Base-by-base conservation (phyloP, 495 filamentous ascomycete species). In the Friedmanniomyces endolithicus region DNA sequence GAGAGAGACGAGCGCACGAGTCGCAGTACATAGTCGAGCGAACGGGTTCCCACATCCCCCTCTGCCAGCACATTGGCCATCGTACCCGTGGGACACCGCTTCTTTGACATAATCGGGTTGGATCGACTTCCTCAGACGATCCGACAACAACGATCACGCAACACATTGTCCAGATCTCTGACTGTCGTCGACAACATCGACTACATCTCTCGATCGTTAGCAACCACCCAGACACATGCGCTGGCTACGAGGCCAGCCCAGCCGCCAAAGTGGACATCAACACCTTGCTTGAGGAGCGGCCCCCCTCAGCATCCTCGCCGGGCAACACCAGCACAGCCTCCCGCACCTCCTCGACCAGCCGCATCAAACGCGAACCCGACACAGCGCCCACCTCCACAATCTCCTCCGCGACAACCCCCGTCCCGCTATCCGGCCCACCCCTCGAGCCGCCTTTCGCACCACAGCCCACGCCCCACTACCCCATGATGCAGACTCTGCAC, bases 251-350 rank as follows among this genome's bases (percentile, higher is more conserved):
- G 24, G 47, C 56, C 56, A 60, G 59, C 49, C 37, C 25, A 60
- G 41, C 80, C 78, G 81, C 71, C 81, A 88, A 76, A 79, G 54
- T 64, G 62, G 62, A 64, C 58, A 61, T 64, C 51, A 58, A 58
- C 22, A 20, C 59, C 6, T 43, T 64, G 34, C 53, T 64, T 25
- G 58, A 64, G n/a, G n/a, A n/a, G 51, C 52, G 55, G 34, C 55
- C 58, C 11, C 7, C 54, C 43, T 23, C 58, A 20, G 50, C 48
- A 20, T 58, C 54, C 47, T 56, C 62, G 39, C 62, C 58, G 14
- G 62, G 58, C 39, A 57, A 61, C 37, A 53, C 48, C 7, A 64
- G 62, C 49, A 49, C 52, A 12, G 25, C 50, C 4, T 64, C 62
- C 7, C 29, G 45, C 23, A 34, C 53, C 14, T 61, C 62, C 27